Evolutionary conservation across 225 moss, liverwort and hornwort genomes (phyloP).

Genomic region (Asterella californica): DNA sequence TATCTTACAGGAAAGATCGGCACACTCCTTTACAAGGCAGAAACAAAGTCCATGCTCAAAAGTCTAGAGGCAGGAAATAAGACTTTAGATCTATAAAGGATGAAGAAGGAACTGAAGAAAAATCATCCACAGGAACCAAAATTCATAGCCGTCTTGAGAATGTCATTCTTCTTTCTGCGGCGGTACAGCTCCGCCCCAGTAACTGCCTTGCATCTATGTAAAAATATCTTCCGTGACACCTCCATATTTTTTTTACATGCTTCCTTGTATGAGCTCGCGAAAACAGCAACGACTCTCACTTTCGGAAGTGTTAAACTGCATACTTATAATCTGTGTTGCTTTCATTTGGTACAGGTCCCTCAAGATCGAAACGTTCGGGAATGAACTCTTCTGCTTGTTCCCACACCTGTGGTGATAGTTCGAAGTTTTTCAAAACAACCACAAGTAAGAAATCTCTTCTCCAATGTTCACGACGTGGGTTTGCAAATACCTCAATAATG

Average conservation of each 20-base stretch:
- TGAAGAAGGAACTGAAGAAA: neutral
- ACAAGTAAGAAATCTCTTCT: neutral
- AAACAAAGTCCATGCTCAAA: neutral
- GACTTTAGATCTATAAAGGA: neutral
- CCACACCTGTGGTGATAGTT: conserved; percentile 53
- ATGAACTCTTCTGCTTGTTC: conserved; percentile 85
- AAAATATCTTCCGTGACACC: neutral
- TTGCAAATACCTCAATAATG: neutral
- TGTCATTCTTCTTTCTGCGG: neutral
- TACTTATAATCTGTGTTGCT: conserved; percentile 86
- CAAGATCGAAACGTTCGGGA: conserved; percentile 83
- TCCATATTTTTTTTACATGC: neutral
- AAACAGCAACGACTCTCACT: neutral
- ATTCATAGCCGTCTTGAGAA: neutral
- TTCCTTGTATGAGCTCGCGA: neutral
- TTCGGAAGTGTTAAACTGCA: neutral
- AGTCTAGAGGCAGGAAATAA: neutral
- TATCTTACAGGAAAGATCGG: neutral
- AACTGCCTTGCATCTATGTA: neutral
- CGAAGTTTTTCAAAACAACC: neutral
- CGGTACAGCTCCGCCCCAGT: too few species aligned
- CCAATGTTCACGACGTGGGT: neutral
- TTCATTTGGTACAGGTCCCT: conserved; percentile 84
- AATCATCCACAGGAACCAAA: too few species aligned
- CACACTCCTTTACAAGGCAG: neutral